Conservation (phyloP, 768 basidiomycete species). For the Postia placenta region DNA sequence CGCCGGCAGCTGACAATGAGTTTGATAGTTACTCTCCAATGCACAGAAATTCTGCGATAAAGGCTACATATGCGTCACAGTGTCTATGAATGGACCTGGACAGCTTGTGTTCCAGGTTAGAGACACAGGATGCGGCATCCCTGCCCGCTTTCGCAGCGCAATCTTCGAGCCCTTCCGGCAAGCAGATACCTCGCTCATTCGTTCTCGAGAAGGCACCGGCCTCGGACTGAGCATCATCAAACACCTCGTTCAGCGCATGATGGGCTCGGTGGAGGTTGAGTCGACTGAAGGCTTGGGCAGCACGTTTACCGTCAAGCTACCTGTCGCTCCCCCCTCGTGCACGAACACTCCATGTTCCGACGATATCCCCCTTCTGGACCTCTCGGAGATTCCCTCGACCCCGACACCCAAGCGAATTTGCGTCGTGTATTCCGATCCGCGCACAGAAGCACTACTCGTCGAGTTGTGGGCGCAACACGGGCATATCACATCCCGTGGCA, state of each 20-base stretch:
- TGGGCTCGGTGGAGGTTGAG: constrained; percentile 22
- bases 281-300: constrained; percentile 19
- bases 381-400: not conserved
- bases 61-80: constrained; percentile 20
- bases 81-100: constrained; percentile 11
- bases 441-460: constrained; percentile 16
- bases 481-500: constrained; percentile 3
- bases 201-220: constrained; percentile 22
- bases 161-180: constrained; percentile 25
- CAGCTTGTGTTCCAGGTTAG: constrained; percentile 17
- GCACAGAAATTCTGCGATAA: constrained; percentile 24
- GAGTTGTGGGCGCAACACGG: constrained; percentile 17
- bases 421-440: constrained; percentile 17
- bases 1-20: no score
- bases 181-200: constrained; percentile 21
- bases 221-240: constrained; percentile 26
- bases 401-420: constrained; percentile 15
- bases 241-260: constrained; percentile 25
- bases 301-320: constrained; percentile 22
- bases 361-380: not conserved
- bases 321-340: constrained; percentile 12
- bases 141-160: constrained; percentile 18
- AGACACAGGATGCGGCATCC: constrained; percentile 25
- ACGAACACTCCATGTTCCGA: not conserved
- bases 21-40: constrained; percentile 23